A percentile compares a stretch with the other conserved stretches of the same genome.
Conservation (phyloP, 495 filamentous ascomycete genomes). For the Penicillium odoratum region DNA sequence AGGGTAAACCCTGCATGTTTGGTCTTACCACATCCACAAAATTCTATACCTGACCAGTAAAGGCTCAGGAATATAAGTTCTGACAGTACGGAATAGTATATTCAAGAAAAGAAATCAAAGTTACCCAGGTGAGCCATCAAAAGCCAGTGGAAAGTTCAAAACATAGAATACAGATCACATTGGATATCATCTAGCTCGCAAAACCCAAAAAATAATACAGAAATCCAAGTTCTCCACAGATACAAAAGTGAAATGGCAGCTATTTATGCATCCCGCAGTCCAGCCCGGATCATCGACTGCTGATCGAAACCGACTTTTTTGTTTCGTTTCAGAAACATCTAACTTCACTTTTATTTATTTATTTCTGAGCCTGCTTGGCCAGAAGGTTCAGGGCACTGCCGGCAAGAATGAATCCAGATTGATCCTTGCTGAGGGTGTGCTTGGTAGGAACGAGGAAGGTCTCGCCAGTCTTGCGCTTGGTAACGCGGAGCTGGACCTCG, state of each 20-base stretch:
- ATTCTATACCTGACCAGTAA: neutral
- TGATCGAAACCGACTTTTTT: slow-evolving; percentile 23
- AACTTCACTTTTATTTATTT: slow-evolving; percentile 9
- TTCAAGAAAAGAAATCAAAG: too few relatives aligned
- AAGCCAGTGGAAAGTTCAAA: neutral
- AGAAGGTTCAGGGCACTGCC: slow-evolving; percentile 92
- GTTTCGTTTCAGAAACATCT: neutral
- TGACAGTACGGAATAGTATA: too few relatives aligned
- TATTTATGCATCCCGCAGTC: slow-evolving; percentile 19
- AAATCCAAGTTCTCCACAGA: slow-evolving; percentile 23
- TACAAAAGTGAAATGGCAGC: slow-evolving; percentile 10
- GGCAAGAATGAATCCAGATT: slow-evolving; percentile 86
- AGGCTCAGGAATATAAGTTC: too few relatives aligned
- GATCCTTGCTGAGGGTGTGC: slow-evolving; percentile 83
- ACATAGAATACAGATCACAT: slow-evolving; percentile 33
- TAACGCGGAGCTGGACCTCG: slow-evolving; percentile 68
- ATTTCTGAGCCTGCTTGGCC: slow-evolving; percentile 50
- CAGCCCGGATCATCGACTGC: slow-evolving; percentile 23
- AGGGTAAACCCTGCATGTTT: neutral
- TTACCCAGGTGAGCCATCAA: too few relatives aligned
- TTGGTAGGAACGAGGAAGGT: slow-evolving; percentile 47
- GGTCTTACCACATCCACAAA: too few relatives aligned
- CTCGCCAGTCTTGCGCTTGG: slow-evolving; percentile 60
- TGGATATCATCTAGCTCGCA: slow-evolving; percentile 35
- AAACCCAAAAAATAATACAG: slow-evolving; percentile 13